Evolutionary conservation across 2,329 filamentous ascomycete species (phyloP), one percentile per base, ranked within the genome.

Genomic region (Pseudocercospora musae): DNA sequence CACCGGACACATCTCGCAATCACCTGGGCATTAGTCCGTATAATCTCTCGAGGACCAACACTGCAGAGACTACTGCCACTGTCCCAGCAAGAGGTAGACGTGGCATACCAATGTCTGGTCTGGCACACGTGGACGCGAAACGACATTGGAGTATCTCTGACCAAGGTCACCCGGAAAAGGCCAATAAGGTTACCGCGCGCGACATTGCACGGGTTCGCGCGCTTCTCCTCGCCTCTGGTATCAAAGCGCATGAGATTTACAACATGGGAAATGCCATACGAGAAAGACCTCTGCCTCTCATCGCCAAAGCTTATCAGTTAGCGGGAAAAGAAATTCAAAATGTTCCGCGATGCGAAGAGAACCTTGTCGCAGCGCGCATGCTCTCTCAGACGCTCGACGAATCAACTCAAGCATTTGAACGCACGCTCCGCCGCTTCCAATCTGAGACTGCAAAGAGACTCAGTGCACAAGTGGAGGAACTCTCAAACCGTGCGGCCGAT

Each of bases 201-300:
- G 94, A 97, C 69, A 84, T 96, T 58, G 89, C 90, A 15, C 87
- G 92, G n/a, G 83, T 93, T 2, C 85, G 87, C 61, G 85, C 91
- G 0, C 81, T 96, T 8, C 85, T 96, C 44, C 81, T 96, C 21
- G 90, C 88, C 66, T 91, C 92, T 0, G 93, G 92, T n/a, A 88
- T 97, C 72, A 96, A 96, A 77, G 93, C 94, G 0, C 87, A 87
- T 71, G 91, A 95, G 72, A 90, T 97, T 59, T 82, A 83, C 27
- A 84, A 87, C 3, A 85, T 89, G 52, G 87, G 89, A 3, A 78
- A 87, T 49, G 80, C 81, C 37, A 66, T 73, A 0, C 74, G 74
- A 13, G 64, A 70, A 50, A 56, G 74, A 21, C 68, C 73, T 2
- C 68, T 75, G 0, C 57, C 64, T 3, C 78, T 78, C 49, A 75